A percentile compares a stretch with the other conserved stretches of the same genome.
Conservation (phyloP, 495 filamentous ascomycete genomes). For the Neurospora sp. region DNA sequence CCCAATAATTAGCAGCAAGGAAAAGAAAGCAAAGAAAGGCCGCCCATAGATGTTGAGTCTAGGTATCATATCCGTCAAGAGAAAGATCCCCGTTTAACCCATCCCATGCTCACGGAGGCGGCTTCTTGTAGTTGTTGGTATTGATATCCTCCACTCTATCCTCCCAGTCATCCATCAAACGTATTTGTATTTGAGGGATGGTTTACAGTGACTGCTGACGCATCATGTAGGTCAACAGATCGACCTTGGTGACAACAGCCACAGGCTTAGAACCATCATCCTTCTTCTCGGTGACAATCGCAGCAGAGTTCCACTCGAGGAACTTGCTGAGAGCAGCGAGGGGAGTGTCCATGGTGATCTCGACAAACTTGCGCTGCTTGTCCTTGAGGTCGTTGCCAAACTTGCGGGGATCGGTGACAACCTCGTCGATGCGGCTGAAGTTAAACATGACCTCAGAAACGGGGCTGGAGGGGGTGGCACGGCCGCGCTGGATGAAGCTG, state of each 20-base stretch:
- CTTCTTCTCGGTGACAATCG: slow-evolving; percentile 72
- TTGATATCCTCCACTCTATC: background rate
- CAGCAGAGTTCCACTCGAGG: slow-evolving; percentile 96
- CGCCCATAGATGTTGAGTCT: slow-evolving; percentile 18
- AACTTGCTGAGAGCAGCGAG: slow-evolving; percentile 76
- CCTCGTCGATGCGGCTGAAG: slow-evolving; percentile 74
- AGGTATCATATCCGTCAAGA: background rate
- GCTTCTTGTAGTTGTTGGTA: background rate
- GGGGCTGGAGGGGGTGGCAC: slow-evolving; percentile 58
- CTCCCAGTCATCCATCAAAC: background rate
- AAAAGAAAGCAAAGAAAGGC: background rate
- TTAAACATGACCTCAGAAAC: slow-evolving; percentile 94
- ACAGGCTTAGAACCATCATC: slow-evolving; percentile 55
- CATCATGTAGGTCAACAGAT: slow-evolving; percentile 86
- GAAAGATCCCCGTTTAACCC: background rate
- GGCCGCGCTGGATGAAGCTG: slow-evolving; percentile 71
- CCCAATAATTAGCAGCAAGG: background rate
- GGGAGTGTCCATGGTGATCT: slow-evolving; percentile 87
- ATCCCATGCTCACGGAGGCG: background rate
- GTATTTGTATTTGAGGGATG: background rate
- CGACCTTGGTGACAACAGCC: slow-evolving; percentile 93
- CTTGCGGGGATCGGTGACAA: slow-evolving; percentile 72
- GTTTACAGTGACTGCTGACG: slow-evolving; percentile 41
- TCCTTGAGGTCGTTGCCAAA: slow-evolving; percentile 38
- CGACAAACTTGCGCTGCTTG: slow-evolving; percentile 65